Evolutionary conservation across 257 asterid genomes (phyloP).

Genomic region (Solanum etuberosum): DNA sequence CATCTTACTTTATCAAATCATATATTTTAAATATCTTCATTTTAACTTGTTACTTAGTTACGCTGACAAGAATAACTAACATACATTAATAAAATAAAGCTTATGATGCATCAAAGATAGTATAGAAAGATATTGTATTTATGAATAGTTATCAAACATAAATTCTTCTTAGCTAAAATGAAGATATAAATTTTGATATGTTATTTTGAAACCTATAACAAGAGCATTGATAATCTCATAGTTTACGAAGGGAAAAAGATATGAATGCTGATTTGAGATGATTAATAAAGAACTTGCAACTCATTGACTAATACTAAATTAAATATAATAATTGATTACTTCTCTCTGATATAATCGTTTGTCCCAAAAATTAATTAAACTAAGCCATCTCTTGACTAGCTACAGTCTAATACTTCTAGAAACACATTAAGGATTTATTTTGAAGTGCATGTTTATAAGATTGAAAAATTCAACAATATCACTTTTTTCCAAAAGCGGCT

Average conservation of each 20-base stretch:
- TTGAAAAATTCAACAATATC: not conserved
- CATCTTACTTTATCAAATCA: too few species aligned
- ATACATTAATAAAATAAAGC: not conserved
- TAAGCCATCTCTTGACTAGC: not conserved
- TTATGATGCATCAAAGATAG: not conserved
- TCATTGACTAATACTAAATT: not conserved
- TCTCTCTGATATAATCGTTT: not conserved
- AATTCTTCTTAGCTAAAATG: not conserved
- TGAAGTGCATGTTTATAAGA: not conserved
- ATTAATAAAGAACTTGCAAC: not conserved
- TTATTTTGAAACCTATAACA: not conserved
- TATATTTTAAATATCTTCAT: too few species aligned
- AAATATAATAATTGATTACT: not conserved
- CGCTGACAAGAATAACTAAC: too few species aligned
- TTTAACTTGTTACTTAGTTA: too few species aligned
- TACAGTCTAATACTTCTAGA: not conserved
- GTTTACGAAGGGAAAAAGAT: not conserved
- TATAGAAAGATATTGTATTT: not conserved
- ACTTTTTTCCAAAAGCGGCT: too few species aligned
- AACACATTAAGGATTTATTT: not conserved
- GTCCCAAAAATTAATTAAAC: not conserved
- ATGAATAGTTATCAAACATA: not conserved
- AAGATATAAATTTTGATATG: not conserved
- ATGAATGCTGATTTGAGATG: not conserved
- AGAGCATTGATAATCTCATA: not conserved